These are phyloP conservation scores for Cyclotella baltica DNA, from an alignment of 108 stramenopile species.

Conservation along the genomic window DNA sequence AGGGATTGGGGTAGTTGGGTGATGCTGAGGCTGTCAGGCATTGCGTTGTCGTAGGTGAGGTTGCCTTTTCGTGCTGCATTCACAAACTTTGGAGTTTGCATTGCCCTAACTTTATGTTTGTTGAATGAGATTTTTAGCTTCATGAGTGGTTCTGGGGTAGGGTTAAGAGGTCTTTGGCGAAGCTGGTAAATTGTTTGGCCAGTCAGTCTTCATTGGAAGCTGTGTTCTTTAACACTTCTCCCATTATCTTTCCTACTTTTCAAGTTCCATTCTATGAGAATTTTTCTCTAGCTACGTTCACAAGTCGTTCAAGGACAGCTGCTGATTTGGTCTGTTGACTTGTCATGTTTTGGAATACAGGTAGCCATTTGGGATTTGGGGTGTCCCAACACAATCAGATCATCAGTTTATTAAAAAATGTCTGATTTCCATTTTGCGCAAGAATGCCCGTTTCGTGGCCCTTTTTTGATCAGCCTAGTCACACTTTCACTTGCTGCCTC, in stretches of 20 bases:
- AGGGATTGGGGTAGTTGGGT: constrained; percentile 5
- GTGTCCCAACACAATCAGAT: too few species aligned
- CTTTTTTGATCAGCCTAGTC: too few species aligned
- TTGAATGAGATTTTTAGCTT: not conserved
- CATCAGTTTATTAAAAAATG: too few species aligned
- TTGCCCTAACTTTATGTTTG: not conserved
- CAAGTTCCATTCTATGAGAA: not conserved
- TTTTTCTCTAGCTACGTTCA: not conserved
- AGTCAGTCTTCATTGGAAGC: not conserved
- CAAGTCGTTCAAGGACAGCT: not conserved
- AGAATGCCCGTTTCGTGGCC: too few species aligned
- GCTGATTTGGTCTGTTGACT: not conserved
- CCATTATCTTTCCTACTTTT: not conserved
- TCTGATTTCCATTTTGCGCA: too few species aligned
- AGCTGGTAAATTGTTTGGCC: not conserved
- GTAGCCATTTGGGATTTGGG: not conserved
- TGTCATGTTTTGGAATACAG: constrained; percentile 6
- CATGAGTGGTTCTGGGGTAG: not conserved
- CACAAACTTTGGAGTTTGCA: not conserved
- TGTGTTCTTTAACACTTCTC: not conserved
- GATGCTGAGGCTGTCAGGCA: constrained; percentile 11
- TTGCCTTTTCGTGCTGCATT: not conserved
- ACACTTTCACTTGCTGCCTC: too few species aligned
- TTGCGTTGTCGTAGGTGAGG: not conserved
- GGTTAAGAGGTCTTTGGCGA: constrained; percentile 3